Conservation (phyloP, 495 filamentous ascomycete species). For the Penicillium manginii region DNA sequence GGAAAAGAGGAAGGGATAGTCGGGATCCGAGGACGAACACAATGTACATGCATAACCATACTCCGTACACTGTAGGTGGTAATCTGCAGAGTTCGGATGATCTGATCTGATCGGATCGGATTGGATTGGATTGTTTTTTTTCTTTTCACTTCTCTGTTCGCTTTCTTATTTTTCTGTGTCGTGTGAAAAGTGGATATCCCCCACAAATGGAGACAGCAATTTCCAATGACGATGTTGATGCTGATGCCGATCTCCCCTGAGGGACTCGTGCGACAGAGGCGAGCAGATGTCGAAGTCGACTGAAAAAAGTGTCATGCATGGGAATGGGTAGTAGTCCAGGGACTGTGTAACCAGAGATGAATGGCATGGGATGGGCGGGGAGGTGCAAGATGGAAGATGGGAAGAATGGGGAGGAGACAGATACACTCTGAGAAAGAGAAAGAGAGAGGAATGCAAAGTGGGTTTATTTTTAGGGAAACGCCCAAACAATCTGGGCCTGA, state of each 20-base stretch:
- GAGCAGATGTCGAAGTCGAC: not conserved
- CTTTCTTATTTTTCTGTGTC: not conserved
- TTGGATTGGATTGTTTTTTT: not conserved
- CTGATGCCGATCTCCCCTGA: conserved; percentile 8
- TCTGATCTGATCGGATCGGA: not conserved
- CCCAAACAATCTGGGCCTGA: not conserved
- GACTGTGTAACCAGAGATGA: not conserved
- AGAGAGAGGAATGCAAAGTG: conserved; percentile 4
- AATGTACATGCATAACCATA: no score
- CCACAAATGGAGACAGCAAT: conserved; percentile 6
- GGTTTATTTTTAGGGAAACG: conserved; percentile 22
- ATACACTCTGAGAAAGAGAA: not conserved
- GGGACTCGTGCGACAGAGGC: not conserved
- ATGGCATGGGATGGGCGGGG: not conserved
- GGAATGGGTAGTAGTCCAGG: not conserved
- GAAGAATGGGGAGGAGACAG: not conserved
- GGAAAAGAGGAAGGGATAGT: no score
- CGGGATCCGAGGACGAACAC: not conserved
- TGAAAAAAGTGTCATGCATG: not conserved
- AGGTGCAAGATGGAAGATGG: not conserved
- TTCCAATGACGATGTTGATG: conserved; percentile 9
- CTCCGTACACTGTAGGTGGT: no score
- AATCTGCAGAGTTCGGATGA: no score
- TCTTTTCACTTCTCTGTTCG: not conserved
- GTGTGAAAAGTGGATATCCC: conserved; percentile 5